phyloP scores from a whole-genome alignment of 148 eudicot species.

The Chenopodium suecicum region DNA sequence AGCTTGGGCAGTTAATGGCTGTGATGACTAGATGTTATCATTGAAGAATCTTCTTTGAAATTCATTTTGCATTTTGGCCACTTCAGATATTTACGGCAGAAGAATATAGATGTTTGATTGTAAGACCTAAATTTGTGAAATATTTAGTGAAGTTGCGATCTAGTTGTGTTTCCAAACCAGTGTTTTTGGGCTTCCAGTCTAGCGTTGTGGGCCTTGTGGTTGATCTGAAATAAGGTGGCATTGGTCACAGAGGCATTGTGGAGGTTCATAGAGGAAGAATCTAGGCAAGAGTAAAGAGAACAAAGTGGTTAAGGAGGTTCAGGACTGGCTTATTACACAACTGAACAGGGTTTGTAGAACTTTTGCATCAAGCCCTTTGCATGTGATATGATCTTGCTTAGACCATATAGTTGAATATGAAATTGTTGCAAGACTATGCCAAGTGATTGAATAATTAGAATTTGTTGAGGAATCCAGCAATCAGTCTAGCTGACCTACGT shows the following conservation, averaged over 20 bases:
- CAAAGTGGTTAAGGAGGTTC: not conserved
- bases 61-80: not conserved
- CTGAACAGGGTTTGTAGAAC: not conserved
- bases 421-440: not conserved
- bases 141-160: not conserved
- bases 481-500: not conserved
- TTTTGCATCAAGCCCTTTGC: not conserved
- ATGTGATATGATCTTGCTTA: not conserved
- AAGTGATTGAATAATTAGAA: not conserved
- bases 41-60: not conserved
- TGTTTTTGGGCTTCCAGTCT: not conserved
- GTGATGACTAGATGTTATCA: not conserved
- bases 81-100: not conserved
- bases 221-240: not conserved
- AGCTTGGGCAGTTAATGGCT: not conserved
- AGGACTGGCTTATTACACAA: not conserved
- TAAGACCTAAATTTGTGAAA: not conserved
- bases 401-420: not conserved
- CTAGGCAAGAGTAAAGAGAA: not conserved
- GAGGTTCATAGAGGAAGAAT: not conserved
- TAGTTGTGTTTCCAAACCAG: not conserved
- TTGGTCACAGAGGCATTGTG: not conserved
- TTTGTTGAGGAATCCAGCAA: not conserved
- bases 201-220: not conserved
- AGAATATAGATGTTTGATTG: not conserved